Evolutionary conservation across 2,329 filamentous ascomycete genomes (phyloP), one percentile per base, ranked within the genome.

Genomic region (Aspergillus sp.): DNA sequence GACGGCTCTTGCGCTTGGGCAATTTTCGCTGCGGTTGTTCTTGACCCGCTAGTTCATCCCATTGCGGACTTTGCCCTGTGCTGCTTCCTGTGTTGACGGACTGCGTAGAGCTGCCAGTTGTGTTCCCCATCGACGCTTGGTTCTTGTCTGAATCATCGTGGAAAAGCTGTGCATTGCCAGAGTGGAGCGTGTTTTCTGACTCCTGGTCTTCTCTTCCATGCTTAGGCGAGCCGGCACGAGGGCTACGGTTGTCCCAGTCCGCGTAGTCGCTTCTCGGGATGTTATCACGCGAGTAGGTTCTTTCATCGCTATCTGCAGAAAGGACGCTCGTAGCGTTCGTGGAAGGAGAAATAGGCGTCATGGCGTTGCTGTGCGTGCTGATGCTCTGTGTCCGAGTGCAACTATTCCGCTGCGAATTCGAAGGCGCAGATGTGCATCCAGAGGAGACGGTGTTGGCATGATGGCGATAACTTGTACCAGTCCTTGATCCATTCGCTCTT

Each of bases 261-360:
- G 67, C 67, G 24, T 66, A 63, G 12, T 72, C 70, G 48, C 69
- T 71, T 48, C 66, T 64, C 18, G 61, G 61, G 13, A 69, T 64
- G 45, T 36, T 36, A n/a, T 70, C 69, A 18, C 66, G 65, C 20
- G 63, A 59, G 34, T 62, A 52, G 2, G 67, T 68, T 48, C 73
- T 74, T 47, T 78, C 75, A 36, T 77, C 75, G 20, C 74, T 76
- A 45, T 78, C 75, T 26, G 71, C 69, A 13, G 73, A 75, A 32
- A 78, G 64, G 26, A 78, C 71, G 56, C 76, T 78, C 34, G 76
- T 76, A 17, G 75, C 76, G 56, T 78, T 77, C n/a, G 76, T 78
- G 11, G 72, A 70, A 1, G 74, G 74, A 5, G 75, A 77, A 4
- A 74, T 71, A 1, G 75, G 74, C 1, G 75, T 74, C 65, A 74